Evolutionary conservation across 2,329 filamentous ascomycete species (phyloP), one percentile per base, ranked within the genome.

Genomic region (Domatiomyces globalis): DNA sequence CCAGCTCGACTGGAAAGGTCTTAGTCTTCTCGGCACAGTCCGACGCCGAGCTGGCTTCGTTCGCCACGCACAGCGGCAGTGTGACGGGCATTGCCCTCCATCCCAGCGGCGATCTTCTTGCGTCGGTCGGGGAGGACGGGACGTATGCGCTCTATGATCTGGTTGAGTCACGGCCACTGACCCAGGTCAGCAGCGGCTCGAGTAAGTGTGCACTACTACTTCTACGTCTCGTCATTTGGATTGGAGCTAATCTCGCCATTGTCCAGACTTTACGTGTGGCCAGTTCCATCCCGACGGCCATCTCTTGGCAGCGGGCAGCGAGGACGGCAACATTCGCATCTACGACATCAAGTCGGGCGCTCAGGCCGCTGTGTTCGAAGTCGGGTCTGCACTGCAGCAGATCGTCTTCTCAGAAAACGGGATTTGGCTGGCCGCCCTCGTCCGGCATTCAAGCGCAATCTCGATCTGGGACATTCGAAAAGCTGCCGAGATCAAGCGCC

Each of bases 281-380:
- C 79, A 84, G 33, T 96, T 98, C 76, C 92, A 98, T 66, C 92
- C 94, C 5, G 92, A 98, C 64, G 92, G 92, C n/a, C 87, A 95
- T 65, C 76, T 98, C 5, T 80, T 96, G 61, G 90, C 87, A 42
- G 85, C 84, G 2, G 92, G 90, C 56, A 85, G 84, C n/a, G 72
- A 72, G 8, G 76, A 84, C 47, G 87, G 87, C 45, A 81, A 87
- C 52, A 84, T 98, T 66, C 87, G 89, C 66, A 78, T 98, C 49
- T 96, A 85, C 69, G 85, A 95, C 68, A 83, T 88, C 59, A 89
- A 85, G 67, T 85, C 79, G 0, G 84, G 88, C 39, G 78, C 83
- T 54, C 77, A 81, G 58, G 86, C 87, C 25, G 87, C 87, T 25
- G 81, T 79, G 51, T 95, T 94, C 67, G 72, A 74, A 6, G 68